Evolutionary conservation across 73 alveolate species (phyloP).

Genomic region (Paramecium biaurelia): DNA sequence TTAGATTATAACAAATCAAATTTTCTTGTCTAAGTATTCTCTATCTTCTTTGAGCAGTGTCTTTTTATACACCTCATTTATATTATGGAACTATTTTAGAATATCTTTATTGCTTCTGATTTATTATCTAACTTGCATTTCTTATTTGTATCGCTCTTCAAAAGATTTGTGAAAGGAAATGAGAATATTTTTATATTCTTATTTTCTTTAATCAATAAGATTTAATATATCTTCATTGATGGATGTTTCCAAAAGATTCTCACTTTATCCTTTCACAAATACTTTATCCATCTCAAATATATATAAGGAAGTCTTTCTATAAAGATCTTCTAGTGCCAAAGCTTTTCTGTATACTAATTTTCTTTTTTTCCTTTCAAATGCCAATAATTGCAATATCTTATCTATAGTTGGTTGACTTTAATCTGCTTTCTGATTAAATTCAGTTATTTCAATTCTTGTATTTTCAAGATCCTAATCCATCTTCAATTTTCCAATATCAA

Average conservation of each 20-base stretch:
- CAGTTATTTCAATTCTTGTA: constrained; percentile 34
- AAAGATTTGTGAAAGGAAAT: constrained; percentile 10
- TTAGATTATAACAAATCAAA: not conserved
- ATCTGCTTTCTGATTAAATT: constrained; percentile 5
- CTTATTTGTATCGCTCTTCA: constrained; percentile 47
- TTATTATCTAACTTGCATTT: constrained; percentile 39
- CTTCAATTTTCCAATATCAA: not conserved
- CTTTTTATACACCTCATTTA: constrained; percentile 29
- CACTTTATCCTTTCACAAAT: constrained; percentile 54
- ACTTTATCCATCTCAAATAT: constrained; percentile 43
- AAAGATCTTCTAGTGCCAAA: constrained; percentile 44
- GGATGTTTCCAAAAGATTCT: not conserved
- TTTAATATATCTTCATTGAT: constrained; percentile 40
- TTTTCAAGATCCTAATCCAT: constrained; percentile 32
- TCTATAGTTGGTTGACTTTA: not conserved
- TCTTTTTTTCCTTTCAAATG: constrained; percentile 57
- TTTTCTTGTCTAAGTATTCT: constrained; percentile 23
- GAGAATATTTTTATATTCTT: constrained; percentile 45
- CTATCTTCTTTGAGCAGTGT: constrained; percentile 42
- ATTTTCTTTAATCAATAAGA: constrained; percentile 25
- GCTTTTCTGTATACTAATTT: constrained; percentile 48
- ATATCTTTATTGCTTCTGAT: constrained; percentile 48
- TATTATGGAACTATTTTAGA: constrained; percentile 1
- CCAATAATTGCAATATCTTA: constrained; percentile 32
- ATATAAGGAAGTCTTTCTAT: constrained; percentile 43